Evolutionary conservation across 2,329 filamentous ascomycete genomes (phyloP).

Genomic region (Aureobasidium sp.): DNA sequence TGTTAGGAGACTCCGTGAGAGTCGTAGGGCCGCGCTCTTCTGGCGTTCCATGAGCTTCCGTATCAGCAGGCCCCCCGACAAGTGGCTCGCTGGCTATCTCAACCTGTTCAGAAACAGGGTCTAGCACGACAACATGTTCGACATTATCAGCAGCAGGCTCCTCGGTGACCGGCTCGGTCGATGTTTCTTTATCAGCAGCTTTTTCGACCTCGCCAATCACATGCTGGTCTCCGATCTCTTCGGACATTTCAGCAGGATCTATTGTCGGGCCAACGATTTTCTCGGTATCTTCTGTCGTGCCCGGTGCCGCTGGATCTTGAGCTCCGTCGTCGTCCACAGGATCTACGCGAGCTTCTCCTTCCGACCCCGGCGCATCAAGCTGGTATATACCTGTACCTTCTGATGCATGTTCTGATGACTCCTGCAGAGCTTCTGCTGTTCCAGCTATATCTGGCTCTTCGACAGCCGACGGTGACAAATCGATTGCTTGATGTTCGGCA

Average conservation of each 20-base stretch:
- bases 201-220: not conserved
- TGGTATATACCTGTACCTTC: too few relatives aligned
- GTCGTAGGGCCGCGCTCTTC: not conserved
- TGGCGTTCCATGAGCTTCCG: not conserved
- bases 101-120: not conserved
- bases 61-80: not conserved
- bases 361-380: not conserved
- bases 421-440: too few relatives aligned
- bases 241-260: too few relatives aligned
- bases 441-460: not conserved
- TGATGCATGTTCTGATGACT: too few relatives aligned
- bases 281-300: too few relatives aligned
- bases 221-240: too few relatives aligned
- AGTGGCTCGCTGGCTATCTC: not conserved
- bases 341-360: too few relatives aligned
- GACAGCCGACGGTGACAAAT: not conserved
- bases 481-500: not conserved
- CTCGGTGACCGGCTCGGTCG: not conserved
- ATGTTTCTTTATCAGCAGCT: not conserved
- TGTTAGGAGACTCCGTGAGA: not conserved
- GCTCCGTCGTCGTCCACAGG: rapidly evolving
- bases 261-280: too few relatives aligned
- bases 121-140: not conserved
- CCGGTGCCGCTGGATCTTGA: not conserved
- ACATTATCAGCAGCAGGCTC: not conserved